Conservation (phyloP, 306 rosid genomes). For the Spatholobus suberectus region DNA sequence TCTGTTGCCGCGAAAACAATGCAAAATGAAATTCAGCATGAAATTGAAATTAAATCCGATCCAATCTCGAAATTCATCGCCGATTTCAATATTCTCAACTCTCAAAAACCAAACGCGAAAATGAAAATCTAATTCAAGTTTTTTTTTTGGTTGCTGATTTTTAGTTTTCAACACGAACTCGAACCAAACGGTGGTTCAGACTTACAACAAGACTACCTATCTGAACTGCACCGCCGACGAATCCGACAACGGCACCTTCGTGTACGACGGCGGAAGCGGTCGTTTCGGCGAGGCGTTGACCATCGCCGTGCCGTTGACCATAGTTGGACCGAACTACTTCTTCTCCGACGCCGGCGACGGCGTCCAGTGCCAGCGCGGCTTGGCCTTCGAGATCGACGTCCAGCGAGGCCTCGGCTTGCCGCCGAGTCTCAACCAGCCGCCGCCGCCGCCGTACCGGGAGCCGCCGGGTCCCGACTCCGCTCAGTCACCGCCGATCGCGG, state of each 20-base stretch:
- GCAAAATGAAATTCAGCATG: background rate
- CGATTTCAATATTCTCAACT: background rate
- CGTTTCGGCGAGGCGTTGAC: conserved; percentile 52
- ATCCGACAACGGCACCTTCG: conserved; percentile 58
- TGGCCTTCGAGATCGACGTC: conserved; percentile 75
- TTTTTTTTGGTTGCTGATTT: background rate
- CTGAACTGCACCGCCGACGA: conserved; percentile 65
- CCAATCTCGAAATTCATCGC: background rate
- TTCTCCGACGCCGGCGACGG: conserved; percentile 72
- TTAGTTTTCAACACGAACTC: conserved; percentile 81
- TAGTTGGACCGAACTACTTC: conserved; percentile 67
- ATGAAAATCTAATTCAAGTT: background rate
- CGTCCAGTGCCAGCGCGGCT: conserved; percentile 69
- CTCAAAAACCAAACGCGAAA: background rate
- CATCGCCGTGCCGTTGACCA: conserved; percentile 64
- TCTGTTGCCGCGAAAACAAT: conserved; percentile 5
- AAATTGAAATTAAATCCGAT: background rate
- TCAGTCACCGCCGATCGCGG: conserved; percentile 53
- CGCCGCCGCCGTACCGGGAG: conserved; percentile 78
- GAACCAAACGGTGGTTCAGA: conserved; percentile 81
- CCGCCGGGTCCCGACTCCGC: conserved; percentile 60
- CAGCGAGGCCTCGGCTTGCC: conserved; percentile 78
- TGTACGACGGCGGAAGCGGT: conserved; percentile 50
- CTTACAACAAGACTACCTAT: conserved; percentile 67
- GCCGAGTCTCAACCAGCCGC: conserved; percentile 86